Conservation (phyloP, 1,139 yeast species). For the Pichia cactophila region DNA sequence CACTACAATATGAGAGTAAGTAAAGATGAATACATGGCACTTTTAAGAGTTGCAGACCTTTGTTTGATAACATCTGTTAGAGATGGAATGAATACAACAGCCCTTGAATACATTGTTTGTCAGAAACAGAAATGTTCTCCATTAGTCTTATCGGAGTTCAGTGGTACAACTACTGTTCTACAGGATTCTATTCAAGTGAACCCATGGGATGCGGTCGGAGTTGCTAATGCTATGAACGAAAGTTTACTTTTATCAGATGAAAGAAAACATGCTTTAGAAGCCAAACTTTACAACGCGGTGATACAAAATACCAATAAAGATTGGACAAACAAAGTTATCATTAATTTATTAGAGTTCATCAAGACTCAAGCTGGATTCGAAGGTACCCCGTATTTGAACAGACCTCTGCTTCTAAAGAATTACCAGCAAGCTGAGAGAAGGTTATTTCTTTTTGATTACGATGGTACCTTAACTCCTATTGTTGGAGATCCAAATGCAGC, state of each 20-base stretch:
- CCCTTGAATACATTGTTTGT: constrained; percentile 84
- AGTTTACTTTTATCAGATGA: constrained; percentile 49
- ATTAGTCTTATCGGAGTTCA: constrained; percentile 79
- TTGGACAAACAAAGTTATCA: constrained; percentile 68
- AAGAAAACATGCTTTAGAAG: constrained; percentile 37
- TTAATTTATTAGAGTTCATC: constrained; percentile 35
- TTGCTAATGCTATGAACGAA: constrained; percentile 74
- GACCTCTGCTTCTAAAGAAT: constrained; percentile 54
- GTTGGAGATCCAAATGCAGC: constrained; percentile 98
- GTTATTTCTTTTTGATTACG: constrained; percentile 86
- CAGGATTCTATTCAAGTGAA: constrained; percentile 79
- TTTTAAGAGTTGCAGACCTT: constrained; percentile 81
- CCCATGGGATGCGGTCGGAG: constrained; percentile 96
- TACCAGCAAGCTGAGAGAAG: constrained; percentile 61
- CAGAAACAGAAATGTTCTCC: constrained; percentile 72
- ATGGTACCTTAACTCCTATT: constrained; percentile 94
- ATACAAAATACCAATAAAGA: constrained; percentile 66
- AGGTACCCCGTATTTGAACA: constrained; percentile 79
- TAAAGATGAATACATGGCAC: constrained; percentile 81
- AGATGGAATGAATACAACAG: constrained; percentile 96
- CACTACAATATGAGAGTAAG: constrained; percentile 88
- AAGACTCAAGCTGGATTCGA: constrained; percentile 35
- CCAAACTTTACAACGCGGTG: constrained; percentile 55
- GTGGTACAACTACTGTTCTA: constrained; percentile 81
- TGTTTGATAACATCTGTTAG: constrained; percentile 85